These are phyloP conservation scores for Quercus cerris DNA, from an alignment of 306 rosid genomes.

Conservation along the genomic window DNA sequence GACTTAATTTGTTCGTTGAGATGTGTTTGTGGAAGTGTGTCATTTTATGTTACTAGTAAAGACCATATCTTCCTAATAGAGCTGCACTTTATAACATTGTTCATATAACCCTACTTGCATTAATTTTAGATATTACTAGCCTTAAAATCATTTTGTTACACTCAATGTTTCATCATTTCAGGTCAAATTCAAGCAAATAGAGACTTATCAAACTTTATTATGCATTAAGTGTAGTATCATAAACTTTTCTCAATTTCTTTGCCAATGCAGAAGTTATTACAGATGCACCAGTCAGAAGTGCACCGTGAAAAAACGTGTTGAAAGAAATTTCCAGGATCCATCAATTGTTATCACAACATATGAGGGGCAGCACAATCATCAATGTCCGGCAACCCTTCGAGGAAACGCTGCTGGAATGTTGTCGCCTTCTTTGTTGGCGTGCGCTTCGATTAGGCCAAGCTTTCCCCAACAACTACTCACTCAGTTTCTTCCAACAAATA, in stretches of 20 bases:
- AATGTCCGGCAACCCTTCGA: constrained; percentile 72
- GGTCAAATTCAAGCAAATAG: too few relatives aligned
- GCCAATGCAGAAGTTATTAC: constrained; percentile 67
- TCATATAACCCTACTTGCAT: neutral
- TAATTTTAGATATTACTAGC: neutral
- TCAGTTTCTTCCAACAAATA: constrained; percentile 57
- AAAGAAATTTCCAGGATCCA: constrained; percentile 78
- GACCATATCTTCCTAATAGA: neutral
- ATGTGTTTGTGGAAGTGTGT: neutral
- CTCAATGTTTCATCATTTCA: too few relatives aligned
- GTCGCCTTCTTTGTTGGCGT: constrained; percentile 40
- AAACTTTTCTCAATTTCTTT: neutral
- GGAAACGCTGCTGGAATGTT: constrained; percentile 59
- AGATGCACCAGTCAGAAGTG: constrained; percentile 86
- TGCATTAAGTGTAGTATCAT: neutral
- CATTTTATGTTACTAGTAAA: neutral
- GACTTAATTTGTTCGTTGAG: neutral
- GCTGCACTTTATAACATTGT: neutral
- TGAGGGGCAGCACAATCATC: constrained; percentile 90
- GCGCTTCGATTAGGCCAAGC: constrained; percentile 31
- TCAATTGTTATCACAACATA: constrained; percentile 77
- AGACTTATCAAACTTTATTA: too few relatives aligned
- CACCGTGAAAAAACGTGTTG: constrained; percentile 77
- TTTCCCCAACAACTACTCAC: constrained; percentile 59
- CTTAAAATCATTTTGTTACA: neutral